Conservation (phyloP, 129 eudicot genomes). For the Tanacetum coccineum region DNA sequence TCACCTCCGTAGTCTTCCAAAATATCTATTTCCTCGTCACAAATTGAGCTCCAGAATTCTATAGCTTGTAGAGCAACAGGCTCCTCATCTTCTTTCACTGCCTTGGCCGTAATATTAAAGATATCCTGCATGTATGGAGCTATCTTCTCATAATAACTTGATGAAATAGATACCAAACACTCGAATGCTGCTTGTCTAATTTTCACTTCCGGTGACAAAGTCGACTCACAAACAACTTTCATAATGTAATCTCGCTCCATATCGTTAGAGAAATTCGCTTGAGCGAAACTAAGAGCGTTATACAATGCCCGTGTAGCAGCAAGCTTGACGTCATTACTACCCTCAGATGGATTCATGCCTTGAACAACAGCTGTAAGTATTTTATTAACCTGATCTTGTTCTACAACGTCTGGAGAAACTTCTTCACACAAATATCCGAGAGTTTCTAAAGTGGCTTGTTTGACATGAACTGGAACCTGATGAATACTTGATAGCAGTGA, state of each 20-base stretch:
- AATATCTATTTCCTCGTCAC: slow-evolving; percentile 97
- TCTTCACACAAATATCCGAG: background rate
- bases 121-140: slow-evolving; percentile 89
- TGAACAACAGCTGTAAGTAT: background rate
- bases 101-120: slow-evolving; percentile 80
- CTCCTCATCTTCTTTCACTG: slow-evolving; percentile 89
- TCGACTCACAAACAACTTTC: slow-evolving; percentile 97
- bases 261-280: background rate
- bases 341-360: background rate
- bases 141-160: slow-evolving; percentile 76
- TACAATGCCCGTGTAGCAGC: background rate
- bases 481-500: background rate
- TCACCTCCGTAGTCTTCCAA: slow-evolving; percentile 85
- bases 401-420: background rate
- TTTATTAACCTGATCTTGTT: background rate
- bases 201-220: slow-evolving; percentile 73
- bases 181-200: slow-evolving; percentile 92
- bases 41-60: slow-evolving; percentile 93
- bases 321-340: background rate
- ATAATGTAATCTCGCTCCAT: slow-evolving; percentile 36
- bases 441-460: background rate
- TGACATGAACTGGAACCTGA: background rate
- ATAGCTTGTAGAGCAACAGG: slow-evolving; percentile 91
- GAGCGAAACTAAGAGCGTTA: background rate
- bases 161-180: slow-evolving; percentile 82